A percentile compares a stretch with the other conserved stretches of the same genome.
Evolutionary conservation across 148 eudicot genomes (phyloP).

Genomic region (Cornus controversa): DNA sequence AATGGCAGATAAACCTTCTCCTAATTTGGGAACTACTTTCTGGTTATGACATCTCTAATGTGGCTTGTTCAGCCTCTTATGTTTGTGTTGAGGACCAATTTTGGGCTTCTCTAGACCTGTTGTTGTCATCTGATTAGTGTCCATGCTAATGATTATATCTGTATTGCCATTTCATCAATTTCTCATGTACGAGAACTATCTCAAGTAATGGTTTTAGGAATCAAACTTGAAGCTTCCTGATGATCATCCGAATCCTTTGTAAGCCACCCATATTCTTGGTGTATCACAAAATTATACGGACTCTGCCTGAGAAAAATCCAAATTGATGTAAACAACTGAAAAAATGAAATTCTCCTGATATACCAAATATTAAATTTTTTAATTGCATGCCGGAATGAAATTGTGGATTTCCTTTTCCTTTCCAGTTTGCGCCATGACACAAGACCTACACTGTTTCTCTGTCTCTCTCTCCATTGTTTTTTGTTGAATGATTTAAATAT

Average conservation of each 20-base stretch:
- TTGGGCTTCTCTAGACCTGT: not conserved
- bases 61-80: not conserved
- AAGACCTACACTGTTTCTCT: no score
- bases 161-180: no score
- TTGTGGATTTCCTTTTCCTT: not conserved
- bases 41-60: not conserved
- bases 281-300: not conserved
- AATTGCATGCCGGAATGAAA: not conserved
- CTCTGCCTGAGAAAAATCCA: not conserved
- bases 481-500: no score
- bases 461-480: no score
- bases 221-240: not conserved
- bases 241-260: not conserved
- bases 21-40: not conserved
- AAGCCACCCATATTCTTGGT: not conserved
- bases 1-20: not conserved
- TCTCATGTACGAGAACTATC: not conserved
- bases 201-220: not conserved
- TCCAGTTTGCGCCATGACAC: not conserved
- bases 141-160: not conserved
- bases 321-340: not conserved
- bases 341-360: not conserved
- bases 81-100: not conserved
- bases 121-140: not conserved
- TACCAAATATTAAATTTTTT: not conserved